Conservation (phyloP, 2,329 filamentous ascomycete genomes). For the Cytospora chrysosperma region DNA sequence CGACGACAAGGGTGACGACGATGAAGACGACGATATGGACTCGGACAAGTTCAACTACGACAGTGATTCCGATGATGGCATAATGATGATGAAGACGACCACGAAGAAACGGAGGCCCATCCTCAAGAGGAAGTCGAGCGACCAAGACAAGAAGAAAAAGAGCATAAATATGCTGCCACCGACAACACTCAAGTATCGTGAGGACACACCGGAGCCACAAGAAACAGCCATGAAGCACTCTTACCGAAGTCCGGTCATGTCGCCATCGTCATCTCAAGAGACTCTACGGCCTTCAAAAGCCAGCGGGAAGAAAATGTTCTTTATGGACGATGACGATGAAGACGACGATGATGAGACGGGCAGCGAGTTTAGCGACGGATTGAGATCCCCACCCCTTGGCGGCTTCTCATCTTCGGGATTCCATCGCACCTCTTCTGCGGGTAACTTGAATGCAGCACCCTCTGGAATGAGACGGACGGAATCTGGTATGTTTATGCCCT, state of each 20-base stretch:
- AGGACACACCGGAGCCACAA: conserved; percentile 68
- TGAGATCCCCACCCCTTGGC: conserved; percentile 26
- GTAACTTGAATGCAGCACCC: conserved; percentile 50
- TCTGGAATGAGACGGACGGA: conserved; percentile 72
- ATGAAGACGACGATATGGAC: conserved; percentile 60
- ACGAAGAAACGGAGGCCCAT: conserved; percentile 55
- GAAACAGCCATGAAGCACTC: conserved; percentile 64
- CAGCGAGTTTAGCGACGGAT: conserved; percentile 25
- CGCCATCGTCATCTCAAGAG: conserved; percentile 79
- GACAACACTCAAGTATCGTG: conserved; percentile 81
- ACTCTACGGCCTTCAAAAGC: conserved; percentile 71
- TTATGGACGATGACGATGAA: conserved; percentile 59
- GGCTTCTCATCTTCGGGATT: conserved; percentile 33
- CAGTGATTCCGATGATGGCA: conserved; percentile 71
- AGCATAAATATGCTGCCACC: conserved; percentile 86
- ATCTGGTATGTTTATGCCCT: conserved; percentile 91
- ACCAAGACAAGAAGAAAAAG: conserved; percentile 60
- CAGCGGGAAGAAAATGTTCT: conserved; percentile 64
- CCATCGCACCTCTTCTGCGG: conserved; percentile 49
- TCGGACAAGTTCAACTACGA: conserved; percentile 43
- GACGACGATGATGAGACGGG: conserved; percentile 38
- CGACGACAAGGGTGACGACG: conserved; percentile 77
- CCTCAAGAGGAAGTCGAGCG: conserved; percentile 47
- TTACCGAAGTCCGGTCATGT: conserved; percentile 53
- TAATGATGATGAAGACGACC: conserved; percentile 76